Evolutionary conservation across 306 rosid genomes (phyloP).

Genomic region (Delonix regia): DNA sequence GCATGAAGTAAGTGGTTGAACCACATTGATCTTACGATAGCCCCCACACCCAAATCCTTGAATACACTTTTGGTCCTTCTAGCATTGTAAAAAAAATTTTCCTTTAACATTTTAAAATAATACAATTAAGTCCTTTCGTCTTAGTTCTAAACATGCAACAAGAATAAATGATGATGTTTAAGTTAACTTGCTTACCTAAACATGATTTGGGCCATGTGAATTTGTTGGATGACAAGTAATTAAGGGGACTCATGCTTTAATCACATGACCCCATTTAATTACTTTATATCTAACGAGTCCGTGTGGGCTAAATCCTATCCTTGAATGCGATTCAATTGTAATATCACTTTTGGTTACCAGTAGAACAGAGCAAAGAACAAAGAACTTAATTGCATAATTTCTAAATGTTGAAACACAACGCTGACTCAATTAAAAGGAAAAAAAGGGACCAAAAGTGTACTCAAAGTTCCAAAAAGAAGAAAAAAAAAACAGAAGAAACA

Average conservation of each 20-base stretch:
- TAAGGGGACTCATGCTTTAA: not conserved
- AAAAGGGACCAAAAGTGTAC: not conserved
- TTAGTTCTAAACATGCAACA: no score
- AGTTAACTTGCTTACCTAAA: not conserved
- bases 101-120: no score
- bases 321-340: not conserved
- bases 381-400: not conserved
- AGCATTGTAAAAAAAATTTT: no score
- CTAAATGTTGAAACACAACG: not conserved
- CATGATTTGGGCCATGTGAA: not conserved
- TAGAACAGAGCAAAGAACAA: not conserved
- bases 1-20: constrained; percentile 20
- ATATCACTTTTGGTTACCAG: not conserved
- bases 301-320: not conserved
- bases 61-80: no score
- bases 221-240: not conserved
- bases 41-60: not conserved
- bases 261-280: not conserved
- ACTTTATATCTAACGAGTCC: not conserved
- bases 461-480: not conserved
- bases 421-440: not conserved
- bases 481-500: not conserved
- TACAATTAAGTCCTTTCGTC: not conserved
- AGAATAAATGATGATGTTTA: not conserved
- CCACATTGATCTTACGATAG: not conserved